Conservation (phyloP, 768 basidiomycete species). For the Tubosaeta sp. region DNA sequence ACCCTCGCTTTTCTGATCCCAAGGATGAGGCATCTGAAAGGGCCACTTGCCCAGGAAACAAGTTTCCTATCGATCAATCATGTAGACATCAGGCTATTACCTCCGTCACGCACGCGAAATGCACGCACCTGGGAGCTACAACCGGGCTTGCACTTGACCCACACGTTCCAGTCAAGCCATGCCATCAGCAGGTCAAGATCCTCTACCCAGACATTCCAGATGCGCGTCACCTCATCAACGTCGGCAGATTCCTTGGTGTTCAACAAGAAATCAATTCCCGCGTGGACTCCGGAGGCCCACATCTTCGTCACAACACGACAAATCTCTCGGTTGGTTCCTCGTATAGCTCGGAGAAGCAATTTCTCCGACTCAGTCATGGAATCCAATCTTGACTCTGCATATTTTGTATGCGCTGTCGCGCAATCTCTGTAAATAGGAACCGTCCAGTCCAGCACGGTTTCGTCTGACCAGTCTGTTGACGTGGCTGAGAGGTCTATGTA, state of each 20-base stretch:
- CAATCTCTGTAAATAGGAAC: constrained; percentile 29
- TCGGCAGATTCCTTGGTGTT: constrained; percentile 1
- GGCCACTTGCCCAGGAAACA: constrained; percentile 27
- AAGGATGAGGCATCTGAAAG: not conserved
- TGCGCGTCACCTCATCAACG: not conserved
- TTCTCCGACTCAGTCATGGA: constrained; percentile 28
- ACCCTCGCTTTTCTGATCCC: not conserved
- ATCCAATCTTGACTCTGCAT: not conserved
- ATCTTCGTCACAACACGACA: constrained; percentile 38
- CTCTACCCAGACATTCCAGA: constrained; percentile 31
- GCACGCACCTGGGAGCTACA: constrained; percentile 43
- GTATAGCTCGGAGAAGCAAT: constrained; percentile 25
- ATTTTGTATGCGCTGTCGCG: constrained; percentile 23
- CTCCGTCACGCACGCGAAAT: not conserved
- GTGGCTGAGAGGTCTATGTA: constrained; percentile 21
- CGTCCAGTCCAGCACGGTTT: constrained; percentile 23
- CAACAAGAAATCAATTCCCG: constrained; percentile 13
- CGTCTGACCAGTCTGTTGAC: not conserved
- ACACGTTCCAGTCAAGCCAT: constrained; percentile 49
- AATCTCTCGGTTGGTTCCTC: constrained; percentile 40
- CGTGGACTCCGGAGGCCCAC: constrained; percentile 11
- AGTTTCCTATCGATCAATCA: constrained; percentile 13
- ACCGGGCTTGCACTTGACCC: constrained; percentile 25
- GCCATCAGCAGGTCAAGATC: constrained; percentile 36
- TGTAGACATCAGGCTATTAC: not conserved